phyloP scores from a whole-genome alignment of 345 rosid species.

The Citrus trifoliata region DNA sequence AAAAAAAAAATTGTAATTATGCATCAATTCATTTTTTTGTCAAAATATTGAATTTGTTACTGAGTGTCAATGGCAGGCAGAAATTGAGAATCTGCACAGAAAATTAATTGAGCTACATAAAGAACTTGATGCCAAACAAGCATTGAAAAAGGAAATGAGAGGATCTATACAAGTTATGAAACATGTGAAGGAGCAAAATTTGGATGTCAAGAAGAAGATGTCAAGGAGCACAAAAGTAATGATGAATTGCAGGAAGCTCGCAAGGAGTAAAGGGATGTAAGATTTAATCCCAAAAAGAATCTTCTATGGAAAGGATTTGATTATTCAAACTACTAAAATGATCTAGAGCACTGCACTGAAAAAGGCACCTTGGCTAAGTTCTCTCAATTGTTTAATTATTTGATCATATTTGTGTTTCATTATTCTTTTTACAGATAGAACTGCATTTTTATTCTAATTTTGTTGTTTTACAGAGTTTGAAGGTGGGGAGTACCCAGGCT shows the following conservation, averaged over 20 bases:
- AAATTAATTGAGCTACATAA: constrained; percentile 47
- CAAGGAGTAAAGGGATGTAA: constrained; percentile 63
- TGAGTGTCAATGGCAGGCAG: constrained; percentile 40
- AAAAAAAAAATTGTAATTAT: background rate
- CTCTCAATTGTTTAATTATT: background rate
- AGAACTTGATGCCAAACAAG: constrained; percentile 59
- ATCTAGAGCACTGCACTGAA: background rate
- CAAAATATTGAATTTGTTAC: background rate
- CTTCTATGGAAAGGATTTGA: background rate
- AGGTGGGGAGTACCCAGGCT: constrained; percentile 1
- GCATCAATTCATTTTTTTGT: background rate
- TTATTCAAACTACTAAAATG: background rate
- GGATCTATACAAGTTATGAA: constrained; percentile 56
- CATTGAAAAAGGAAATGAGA: constrained; percentile 56
- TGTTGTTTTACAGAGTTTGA: constrained; percentile 31
- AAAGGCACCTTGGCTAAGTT: background rate
- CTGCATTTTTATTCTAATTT: background rate
- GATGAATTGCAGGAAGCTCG: constrained; percentile 64
- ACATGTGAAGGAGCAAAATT: constrained; percentile 56
- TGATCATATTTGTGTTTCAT: background rate
- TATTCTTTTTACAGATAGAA: background rate
- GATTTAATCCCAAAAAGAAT: background rate
- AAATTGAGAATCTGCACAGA: constrained; percentile 47
- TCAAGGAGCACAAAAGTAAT: constrained; percentile 46
- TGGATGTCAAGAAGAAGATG: constrained; percentile 35